Evolutionary conservation across 2,329 filamentous ascomycete genomes (phyloP), one percentile per base, ranked within the genome.

Genomic region (Huntiella abstrusa): DNA sequence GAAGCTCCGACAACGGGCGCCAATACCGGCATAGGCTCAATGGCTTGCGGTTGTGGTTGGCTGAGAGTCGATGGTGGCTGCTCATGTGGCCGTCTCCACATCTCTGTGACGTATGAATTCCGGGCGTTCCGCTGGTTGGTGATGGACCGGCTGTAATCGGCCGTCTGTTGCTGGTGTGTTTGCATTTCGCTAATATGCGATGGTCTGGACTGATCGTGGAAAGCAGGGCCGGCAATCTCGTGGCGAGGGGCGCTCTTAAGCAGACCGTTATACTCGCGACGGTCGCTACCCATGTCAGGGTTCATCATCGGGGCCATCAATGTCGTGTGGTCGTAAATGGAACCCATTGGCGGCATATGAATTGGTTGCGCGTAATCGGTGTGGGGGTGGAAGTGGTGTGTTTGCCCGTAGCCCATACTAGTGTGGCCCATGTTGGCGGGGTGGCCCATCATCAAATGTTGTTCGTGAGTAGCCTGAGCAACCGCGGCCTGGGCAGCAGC

Each of bases 401-500:
- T 75, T 60, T 81, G 86, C 64, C 77, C 84, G 64, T 94, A 94
- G 47, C 92, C 82, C 56, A 94, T 85, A 62, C 93, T 83, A 46
- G 81, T 79, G 57, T 91, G 84, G 28, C 80, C 75, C 45, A 80
- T 66, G 43, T 75, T 55, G 51, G 72, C 72, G 46, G 81, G 80
- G 57, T 91, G 84, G 28, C 80, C 75, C 45, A 81, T 66, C 45
- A 76, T 55, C 50, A 72, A 72, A 42, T 73, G 74, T 54, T 68
- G 44, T 6, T 49, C 43, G 17, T 44, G 35, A 12, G 41, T 41
- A 13, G 43, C 43, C 17, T 45, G 43, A 16, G 39, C 42, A 7
- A 43, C 47, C 4, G 47, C 47, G 6, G 28, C 46, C 8, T 75
- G 57, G 71, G 69, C 65, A 28, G 43, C 83, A 74, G 53, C 80